These are phyloP conservation scores for Caryopteris hybrid DNA, from an alignment of 305 asterid species.

Conservation along the genomic window DNA sequence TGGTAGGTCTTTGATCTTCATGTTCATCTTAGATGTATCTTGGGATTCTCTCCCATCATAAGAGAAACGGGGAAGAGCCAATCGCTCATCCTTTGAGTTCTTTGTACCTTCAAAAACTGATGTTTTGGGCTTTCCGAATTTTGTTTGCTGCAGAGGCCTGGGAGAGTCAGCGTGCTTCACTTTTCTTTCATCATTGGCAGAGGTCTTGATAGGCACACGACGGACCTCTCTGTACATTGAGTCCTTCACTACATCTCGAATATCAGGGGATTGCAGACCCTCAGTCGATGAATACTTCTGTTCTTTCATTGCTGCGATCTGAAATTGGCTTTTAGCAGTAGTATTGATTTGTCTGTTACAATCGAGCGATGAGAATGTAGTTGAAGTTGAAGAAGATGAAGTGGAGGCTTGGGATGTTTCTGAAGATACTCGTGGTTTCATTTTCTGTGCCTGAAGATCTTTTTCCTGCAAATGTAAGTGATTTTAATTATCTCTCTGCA, in stretches of 20 bases:
- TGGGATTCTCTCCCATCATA: slow-evolving; percentile 70
- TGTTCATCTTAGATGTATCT: slow-evolving; percentile 32
- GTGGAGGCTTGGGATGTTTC: slow-evolving; percentile 50
- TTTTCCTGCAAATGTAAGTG: slow-evolving; percentile 43
- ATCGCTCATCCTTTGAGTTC: slow-evolving; percentile 33
- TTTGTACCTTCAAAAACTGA: slow-evolving; percentile 23
- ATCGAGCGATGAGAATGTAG: slow-evolving; percentile 42
- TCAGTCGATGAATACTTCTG: slow-evolving; percentile 4
- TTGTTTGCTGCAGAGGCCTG: slow-evolving; percentile 44
- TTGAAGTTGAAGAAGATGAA: slow-evolving; percentile 44
- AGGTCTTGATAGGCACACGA: slow-evolving; percentile 41
- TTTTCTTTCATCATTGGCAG: slow-evolving; percentile 33
- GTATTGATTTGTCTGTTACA: slow-evolving; percentile 15
- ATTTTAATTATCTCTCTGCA: background rate
- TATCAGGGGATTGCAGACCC: slow-evolving; percentile 26
- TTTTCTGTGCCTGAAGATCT: slow-evolving; percentile 22
- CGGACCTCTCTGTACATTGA: slow-evolving; percentile 71
- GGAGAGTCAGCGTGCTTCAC: slow-evolving; percentile 81
- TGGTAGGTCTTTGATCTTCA: slow-evolving; percentile 64
- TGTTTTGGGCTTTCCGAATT: slow-evolving; percentile 29
- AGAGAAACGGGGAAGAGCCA: slow-evolving; percentile 48
- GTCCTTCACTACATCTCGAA: slow-evolving; percentile 63
- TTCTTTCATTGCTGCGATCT: slow-evolving; percentile 19
- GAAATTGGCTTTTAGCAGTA: slow-evolving; percentile 26
- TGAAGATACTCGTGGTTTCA: slow-evolving; percentile 39